Evolutionary conservation across 495 filamentous ascomycete genomes (phyloP).

Genomic region (Jackrogersella minutella): DNA sequence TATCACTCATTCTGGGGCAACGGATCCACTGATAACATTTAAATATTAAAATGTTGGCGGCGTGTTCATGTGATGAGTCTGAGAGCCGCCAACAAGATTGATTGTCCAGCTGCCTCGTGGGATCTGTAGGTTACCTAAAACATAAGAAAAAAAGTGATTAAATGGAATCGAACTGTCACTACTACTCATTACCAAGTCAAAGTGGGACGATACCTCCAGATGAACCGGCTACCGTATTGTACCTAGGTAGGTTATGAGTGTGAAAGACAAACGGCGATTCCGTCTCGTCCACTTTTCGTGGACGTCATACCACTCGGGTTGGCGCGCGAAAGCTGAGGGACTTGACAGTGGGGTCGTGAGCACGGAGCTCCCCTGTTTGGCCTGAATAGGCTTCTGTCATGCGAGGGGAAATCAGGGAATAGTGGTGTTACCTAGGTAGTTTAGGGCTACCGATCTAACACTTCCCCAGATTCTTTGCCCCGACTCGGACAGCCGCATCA

Average conservation of each 20-base stretch:
- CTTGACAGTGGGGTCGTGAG: constrained; percentile 22
- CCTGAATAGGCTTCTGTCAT: constrained; percentile 11
- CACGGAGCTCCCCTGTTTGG: constrained; percentile 25
- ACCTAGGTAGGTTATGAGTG: neutral
- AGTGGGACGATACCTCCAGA: constrained; percentile 26
- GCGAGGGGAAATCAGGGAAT: constrained; percentile 36
- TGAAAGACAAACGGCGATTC: constrained; percentile 37
- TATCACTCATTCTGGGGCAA: constrained; percentile 18
- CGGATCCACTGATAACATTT: constrained; percentile 20
- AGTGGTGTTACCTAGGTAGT: constrained; percentile 17
- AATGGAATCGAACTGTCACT: constrained; percentile 8
- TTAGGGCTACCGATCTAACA: constrained; percentile 14
- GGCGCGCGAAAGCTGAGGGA: constrained; percentile 11
- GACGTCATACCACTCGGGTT: constrained; percentile 35
- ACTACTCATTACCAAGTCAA: constrained; percentile 11
- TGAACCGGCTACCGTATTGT: neutral
- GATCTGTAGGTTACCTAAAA: neutral
- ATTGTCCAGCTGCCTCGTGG: constrained; percentile 4
- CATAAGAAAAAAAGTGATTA: neutral
- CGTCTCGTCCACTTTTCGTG: constrained; percentile 32
- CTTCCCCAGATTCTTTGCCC: constrained; percentile 32
- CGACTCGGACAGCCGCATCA: constrained; percentile 30
- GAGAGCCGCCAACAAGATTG: neutral
- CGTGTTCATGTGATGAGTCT: constrained; percentile 25
- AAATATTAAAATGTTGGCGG: constrained; percentile 22